Base-by-base conservation (phyloP, 2,329 filamentous ascomycete species). In the Calcarisporium arbuscula region DNA sequence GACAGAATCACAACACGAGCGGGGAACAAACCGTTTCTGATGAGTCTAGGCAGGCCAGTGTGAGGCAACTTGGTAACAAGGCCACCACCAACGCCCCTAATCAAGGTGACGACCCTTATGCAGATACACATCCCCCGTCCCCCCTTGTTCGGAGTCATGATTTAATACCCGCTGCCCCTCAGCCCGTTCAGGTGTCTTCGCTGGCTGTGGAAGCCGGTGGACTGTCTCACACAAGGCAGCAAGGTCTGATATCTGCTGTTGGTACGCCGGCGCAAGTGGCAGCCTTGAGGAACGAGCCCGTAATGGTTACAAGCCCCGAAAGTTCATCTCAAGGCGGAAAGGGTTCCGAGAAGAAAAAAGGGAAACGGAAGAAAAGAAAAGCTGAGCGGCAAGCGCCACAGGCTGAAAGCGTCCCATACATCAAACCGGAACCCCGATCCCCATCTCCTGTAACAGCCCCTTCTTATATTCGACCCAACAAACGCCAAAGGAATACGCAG, bases 141-240 rank as follows among this genome's bases (percentile, higher is more conserved):
- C 77, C 79, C 34, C 64, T 89, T 38, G 69, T 89, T 48, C 77
- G 79, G 51, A 80, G 79, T 47, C 82, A 88, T 53, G 80, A 89
- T 49, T 74, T 80, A 32, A 80, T 79, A 22, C 82, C 82, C 27
- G 63, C 82, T 51, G 85, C 85, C 33, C 84, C 85, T 18, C 84
- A 85, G 51, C 83, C 85, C 34, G 78, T 80, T 31, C 81, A 85
- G 51, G 77, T 77, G 43, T 70, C 82, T 55, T 65, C 72, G 43
- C 53, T 81, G 61, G 64, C 72, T 47, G 59, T 64, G 52, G 57
- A 65, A 57, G n/a, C n/a, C n/a, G n/a, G n/a, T n/a, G n/a, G n/a
- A n/a, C n/a, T n/a, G n/a, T n/a, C n/a, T n/a, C n/a, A n/a, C n/a
- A n/a, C n/a, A n/a, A 42, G 66, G 59, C 53, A 53, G 59, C 15